phyloP scores from a whole-genome alignment of 2,329 filamentous ascomycete species.

The Fusarium keratoplasticum region DNA sequence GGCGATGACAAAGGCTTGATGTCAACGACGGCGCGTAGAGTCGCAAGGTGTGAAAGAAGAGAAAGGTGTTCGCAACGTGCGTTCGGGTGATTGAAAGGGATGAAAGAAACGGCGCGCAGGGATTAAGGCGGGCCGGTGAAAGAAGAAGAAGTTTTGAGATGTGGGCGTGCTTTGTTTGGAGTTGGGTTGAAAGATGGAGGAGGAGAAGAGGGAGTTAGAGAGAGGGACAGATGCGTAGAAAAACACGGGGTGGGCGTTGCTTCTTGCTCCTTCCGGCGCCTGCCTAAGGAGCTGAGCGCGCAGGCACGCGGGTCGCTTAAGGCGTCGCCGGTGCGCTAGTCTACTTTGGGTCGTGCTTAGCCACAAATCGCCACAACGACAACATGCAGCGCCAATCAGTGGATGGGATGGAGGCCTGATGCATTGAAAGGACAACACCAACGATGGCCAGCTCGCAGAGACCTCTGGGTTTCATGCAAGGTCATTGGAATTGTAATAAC shows the following conservation, averaged over 20 bases:
- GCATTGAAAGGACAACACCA: constrained; percentile 18
- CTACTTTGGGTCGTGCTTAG: constrained; percentile 14
- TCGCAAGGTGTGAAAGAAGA: constrained; percentile 18
- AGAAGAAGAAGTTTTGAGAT: constrained; percentile 28
- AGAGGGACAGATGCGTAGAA: constrained; percentile 31
- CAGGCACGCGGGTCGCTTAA: constrained; percentile 19
- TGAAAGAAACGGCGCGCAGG: constrained; percentile 29
- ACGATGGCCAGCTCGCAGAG: constrained; percentile 5
- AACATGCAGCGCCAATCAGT: constrained; percentile 27
- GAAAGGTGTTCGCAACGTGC: constrained; percentile 23
- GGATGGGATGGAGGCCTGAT: constrained; percentile 7
- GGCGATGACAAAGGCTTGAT: constrained; percentile 8
- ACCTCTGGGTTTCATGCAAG: constrained; percentile 2
- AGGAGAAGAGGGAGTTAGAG: constrained; percentile 19
- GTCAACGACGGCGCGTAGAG: constrained; percentile 18
- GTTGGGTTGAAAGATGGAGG: constrained; percentile 33
- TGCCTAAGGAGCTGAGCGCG: constrained; percentile 32
- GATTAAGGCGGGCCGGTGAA: constrained; percentile 28
- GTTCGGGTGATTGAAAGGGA: constrained; percentile 17
- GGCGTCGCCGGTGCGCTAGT: constrained; percentile 30
- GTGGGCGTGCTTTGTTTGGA: constrained; percentile 31
- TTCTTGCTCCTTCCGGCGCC: constrained; percentile 31
- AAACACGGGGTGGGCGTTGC: constrained; percentile 45
- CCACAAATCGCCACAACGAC: constrained; percentile 36
- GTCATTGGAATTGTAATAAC: background rate